phyloP scores from a whole-genome alignment of 768 basidiomycete genomes.

The Trametes elegans region DNA sequence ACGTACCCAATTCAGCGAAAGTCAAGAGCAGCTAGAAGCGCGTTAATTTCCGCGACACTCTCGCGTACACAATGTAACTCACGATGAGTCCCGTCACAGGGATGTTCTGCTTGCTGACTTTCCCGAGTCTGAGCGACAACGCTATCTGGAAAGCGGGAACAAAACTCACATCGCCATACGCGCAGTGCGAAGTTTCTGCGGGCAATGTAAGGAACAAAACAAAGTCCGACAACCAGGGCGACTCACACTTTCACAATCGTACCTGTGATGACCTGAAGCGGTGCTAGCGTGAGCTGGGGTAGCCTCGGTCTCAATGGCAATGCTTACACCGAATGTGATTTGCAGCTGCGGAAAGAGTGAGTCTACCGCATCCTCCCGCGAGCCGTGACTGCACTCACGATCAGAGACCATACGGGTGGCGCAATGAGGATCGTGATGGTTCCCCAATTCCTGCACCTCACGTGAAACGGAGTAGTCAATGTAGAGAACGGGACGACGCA shows the following conservation, averaged over 20 bases:
- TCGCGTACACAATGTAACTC: slow-evolving; percentile 19
- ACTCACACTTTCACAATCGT: slow-evolving; percentile 56
- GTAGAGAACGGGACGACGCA: slow-evolving; percentile 29
- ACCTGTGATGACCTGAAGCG: slow-evolving; percentile 48
- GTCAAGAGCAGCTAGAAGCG: slow-evolving; percentile 42
- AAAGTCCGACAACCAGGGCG: too few species aligned
- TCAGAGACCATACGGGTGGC: slow-evolving; percentile 24
- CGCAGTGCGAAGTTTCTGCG: slow-evolving; percentile 51
- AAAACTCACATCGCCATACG: slow-evolving; percentile 57
- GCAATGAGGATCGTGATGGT: slow-evolving; percentile 19
- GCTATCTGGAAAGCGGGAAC: background rate
- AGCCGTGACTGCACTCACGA: slow-evolving; percentile 14
- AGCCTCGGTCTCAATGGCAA: background rate
- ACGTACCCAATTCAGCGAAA: slow-evolving; percentile 48
- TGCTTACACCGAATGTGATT: slow-evolving; percentile 28
- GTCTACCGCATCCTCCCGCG: background rate
- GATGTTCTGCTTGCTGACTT: slow-evolving; percentile 56
- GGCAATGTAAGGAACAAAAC: background rate
- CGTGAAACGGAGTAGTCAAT: background rate
- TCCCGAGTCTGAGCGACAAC: slow-evolving; percentile 1
- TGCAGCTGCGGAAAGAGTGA: slow-evolving; percentile 18
- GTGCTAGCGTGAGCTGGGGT: background rate
- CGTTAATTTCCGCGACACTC: background rate
- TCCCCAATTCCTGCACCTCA: slow-evolving; percentile 25
- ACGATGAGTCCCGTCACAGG: slow-evolving; percentile 47